Conservation (phyloP, 306 rosid species). For the Dalbergia oliveri region DNA sequence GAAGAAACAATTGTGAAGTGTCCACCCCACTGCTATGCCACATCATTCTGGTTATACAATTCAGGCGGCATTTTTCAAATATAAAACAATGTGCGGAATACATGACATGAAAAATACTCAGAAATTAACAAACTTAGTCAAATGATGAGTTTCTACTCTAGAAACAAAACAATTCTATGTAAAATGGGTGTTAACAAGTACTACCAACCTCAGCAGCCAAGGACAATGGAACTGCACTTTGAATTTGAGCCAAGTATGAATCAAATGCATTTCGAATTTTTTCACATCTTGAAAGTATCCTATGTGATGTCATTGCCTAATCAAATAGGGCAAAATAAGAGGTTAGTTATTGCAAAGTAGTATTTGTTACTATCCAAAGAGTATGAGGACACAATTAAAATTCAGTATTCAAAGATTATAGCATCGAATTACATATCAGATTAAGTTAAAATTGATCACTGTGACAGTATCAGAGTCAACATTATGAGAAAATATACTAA, state of each 20-base stretch:
- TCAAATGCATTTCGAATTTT: conserved; percentile 51
- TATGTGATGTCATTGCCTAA: conserved; percentile 62
- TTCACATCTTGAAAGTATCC: conserved; percentile 61
- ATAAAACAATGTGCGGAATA: not conserved
- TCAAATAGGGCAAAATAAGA: conserved; percentile 1
- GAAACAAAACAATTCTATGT: conserved; percentile 1
- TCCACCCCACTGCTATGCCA: no score
- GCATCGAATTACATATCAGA: conserved; percentile 22
- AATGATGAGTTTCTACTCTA: not conserved
- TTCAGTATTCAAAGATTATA: conserved; percentile 1
- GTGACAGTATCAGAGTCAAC: not conserved
- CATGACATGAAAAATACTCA: not conserved
- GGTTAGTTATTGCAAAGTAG: conserved; percentile 23
- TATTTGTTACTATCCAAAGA: conserved; percentile 1
- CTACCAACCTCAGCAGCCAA: conserved; percentile 67
- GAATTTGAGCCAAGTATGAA: conserved; percentile 60
- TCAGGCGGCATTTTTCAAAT: no score
- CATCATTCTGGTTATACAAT: no score
- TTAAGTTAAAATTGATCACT: not conserved
- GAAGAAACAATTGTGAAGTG: no score
- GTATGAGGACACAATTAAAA: not conserved
- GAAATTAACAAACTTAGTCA: not conserved
- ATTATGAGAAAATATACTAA: not conserved
- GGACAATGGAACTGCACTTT: conserved; percentile 51
- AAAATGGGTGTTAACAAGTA: not conserved